Evolutionary conservation across 352 stramenopile genomes (phyloP).

Genomic region (Phytophthora crassamura): DNA sequence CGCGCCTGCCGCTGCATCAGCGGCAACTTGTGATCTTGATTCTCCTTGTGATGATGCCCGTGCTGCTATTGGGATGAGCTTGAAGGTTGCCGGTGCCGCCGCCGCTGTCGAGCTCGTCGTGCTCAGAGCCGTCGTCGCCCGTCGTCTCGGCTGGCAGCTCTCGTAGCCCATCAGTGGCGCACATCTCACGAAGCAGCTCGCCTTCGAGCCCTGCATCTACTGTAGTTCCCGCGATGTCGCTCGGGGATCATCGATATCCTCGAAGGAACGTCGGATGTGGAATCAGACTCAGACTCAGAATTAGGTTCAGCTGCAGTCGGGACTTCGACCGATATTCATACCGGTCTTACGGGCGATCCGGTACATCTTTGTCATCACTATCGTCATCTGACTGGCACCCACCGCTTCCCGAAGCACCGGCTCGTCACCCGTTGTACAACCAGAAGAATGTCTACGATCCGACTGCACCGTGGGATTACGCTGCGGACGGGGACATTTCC

Average conservation of each 20-base stretch:
- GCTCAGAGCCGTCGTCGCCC: too few relatives aligned
- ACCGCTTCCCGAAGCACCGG: too few relatives aligned
- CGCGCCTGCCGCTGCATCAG: too few relatives aligned
- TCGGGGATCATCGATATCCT: not conserved
- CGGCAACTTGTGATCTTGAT: too few relatives aligned
- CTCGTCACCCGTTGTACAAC: not conserved
- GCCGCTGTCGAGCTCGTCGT: too few relatives aligned
- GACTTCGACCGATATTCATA: not conserved
- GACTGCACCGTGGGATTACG: not conserved
- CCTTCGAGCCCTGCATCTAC: too few relatives aligned
- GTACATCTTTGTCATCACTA: too few relatives aligned
- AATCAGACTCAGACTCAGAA: slow-evolving; percentile 3
- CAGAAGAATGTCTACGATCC: not conserved
- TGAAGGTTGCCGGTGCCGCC: not conserved
- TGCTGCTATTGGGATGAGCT: not conserved
- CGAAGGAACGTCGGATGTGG: not conserved
- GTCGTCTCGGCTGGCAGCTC: too few relatives aligned
- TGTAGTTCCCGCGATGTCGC: not conserved
- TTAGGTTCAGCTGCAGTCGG: not conserved
- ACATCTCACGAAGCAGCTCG: too few relatives aligned
- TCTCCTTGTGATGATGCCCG: not conserved
- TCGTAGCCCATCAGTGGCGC: too few relatives aligned
- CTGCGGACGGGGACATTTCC: too few relatives aligned
- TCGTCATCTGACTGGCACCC: too few relatives aligned
- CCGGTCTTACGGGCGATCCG: not conserved